Conservation (phyloP, 1,284 basidiomycete genomes). For the Xerocomus cyaneibrunnescens region DNA sequence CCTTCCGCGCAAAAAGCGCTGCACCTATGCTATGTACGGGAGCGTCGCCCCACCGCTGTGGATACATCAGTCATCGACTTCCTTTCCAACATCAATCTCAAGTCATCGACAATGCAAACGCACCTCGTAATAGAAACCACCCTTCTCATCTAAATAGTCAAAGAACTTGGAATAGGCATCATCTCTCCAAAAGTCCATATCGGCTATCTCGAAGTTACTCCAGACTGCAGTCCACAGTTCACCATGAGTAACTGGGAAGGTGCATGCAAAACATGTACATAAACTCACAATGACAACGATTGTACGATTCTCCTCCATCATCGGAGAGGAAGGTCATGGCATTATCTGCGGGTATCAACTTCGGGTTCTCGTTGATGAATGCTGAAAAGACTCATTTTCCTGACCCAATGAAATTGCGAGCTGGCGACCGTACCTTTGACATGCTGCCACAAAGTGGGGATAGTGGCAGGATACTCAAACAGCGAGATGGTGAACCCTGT, state of each 20-base stretch:
- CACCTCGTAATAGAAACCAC: conserved; percentile 92
- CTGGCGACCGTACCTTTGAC: conserved; percentile 54
- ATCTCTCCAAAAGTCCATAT: conserved; percentile 79
- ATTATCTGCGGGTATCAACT: conserved; percentile 69
- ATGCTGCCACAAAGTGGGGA: conserved; percentile 81
- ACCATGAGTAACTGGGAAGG: conserved; percentile 1
- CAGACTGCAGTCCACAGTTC: conserved; percentile 55
- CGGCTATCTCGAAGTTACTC: conserved; percentile 91
- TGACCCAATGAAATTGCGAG: neutral
- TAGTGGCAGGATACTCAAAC: conserved; percentile 83
- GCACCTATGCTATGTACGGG: conserved; percentile 89
- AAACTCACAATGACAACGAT: conserved; percentile 81
- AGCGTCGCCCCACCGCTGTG: conserved; percentile 85
- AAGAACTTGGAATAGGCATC: conserved; percentile 87
- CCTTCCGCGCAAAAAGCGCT: conserved; percentile 75
- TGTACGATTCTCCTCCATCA: conserved; percentile 78
- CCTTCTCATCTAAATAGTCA: conserved; percentile 76
- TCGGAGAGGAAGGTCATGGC: conserved; percentile 82
- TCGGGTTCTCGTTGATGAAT: conserved; percentile 74
- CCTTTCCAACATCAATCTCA: neutral
- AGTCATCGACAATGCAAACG: neutral
- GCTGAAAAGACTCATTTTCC: conserved; percentile 42
- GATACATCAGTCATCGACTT: neutral
- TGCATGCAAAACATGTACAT: neutral
- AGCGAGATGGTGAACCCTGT: conserved; percentile 84